Evolutionary conservation across 164 flowering plant species (phyloP).

Genomic region (Umbellularia californica): DNA sequence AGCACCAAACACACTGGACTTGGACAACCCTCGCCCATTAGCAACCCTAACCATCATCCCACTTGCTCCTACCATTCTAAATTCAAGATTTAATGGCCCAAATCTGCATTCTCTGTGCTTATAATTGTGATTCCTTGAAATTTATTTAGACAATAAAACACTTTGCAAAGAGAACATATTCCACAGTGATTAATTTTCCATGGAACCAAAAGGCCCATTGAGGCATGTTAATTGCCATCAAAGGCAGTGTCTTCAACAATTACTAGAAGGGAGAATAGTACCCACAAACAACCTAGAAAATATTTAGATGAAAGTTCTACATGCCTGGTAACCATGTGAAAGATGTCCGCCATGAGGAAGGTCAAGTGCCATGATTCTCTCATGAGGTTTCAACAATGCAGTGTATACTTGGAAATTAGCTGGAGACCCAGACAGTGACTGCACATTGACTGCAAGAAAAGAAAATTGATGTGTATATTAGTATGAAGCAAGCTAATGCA

Average conservation of each 20-base stretch:
- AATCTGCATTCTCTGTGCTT: no score
- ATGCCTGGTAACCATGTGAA: conserved; percentile 81
- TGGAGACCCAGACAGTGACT: conserved; percentile 93
- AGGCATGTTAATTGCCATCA: no score
- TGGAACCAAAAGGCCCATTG: no score
- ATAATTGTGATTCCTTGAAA: background rate
- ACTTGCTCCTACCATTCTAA: background rate
- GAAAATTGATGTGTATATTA: background rate
- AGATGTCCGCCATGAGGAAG: conserved; percentile 87
- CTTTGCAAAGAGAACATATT: no score
- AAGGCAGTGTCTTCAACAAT: no score
- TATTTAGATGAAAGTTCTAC: conserved; percentile 1
- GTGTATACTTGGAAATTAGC: conserved; percentile 96
- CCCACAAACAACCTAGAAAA: background rate
- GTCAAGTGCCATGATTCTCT: conserved; percentile 98
- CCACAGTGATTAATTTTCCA: no score
- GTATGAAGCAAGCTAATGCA: background rate
- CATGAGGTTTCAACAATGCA: conserved; percentile 92
- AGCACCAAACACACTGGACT: background rate
- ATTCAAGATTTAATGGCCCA: background rate
- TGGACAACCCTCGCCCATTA: background rate
- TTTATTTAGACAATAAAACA: background rate
- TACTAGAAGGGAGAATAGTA: no score
- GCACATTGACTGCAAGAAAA: conserved; percentile 80
- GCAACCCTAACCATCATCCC: background rate